Percentiles rank a stretch among this genome's conserved stretches.
Conservation (phyloP, 2,329 filamentous ascomycete species). For the Diaporthe sp. region DNA sequence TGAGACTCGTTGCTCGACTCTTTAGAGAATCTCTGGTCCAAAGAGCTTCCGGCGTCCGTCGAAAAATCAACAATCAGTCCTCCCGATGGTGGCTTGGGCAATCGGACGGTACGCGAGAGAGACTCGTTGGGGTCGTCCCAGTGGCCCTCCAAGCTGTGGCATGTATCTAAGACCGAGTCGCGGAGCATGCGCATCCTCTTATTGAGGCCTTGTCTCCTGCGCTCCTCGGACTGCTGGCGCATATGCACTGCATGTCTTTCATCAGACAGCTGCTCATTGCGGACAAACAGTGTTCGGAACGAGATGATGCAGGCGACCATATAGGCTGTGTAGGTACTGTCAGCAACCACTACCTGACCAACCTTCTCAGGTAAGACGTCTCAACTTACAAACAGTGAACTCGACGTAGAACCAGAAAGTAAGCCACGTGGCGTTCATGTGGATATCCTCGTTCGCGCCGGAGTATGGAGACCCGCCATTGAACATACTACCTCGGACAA, state of each 20-base stretch:
- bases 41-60: too few species aligned
- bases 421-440: slow-evolving; percentile 36
- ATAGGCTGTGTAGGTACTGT: slow-evolving; percentile 33
- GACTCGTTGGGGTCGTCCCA: too few species aligned
- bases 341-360: too few species aligned
- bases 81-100: too few species aligned
- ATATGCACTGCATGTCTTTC: too few species aligned
- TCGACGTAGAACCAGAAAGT: slow-evolving; percentile 44
- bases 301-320: slow-evolving; percentile 44
- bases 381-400: slow-evolving; percentile 36
- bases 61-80: too few species aligned
- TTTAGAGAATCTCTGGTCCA: too few species aligned
- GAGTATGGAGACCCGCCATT: slow-evolving; percentile 31
- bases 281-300: slow-evolving; percentile 43
- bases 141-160: too few species aligned
- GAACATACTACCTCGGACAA: slow-evolving; percentile 43
- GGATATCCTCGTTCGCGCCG: not conserved
- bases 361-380: not conserved
- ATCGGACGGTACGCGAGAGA: too few species aligned
- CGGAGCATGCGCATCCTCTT: too few species aligned
- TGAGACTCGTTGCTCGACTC: too few species aligned
- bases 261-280: slow-evolving; percentile 6
- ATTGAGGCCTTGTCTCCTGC: not conserved
- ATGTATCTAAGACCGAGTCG: too few species aligned
- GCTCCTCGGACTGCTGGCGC: slow-evolving; percentile 1